phyloP scores from a whole-genome alignment of 1,284 basidiomycete species.

The Takashimella koratensis region DNA sequence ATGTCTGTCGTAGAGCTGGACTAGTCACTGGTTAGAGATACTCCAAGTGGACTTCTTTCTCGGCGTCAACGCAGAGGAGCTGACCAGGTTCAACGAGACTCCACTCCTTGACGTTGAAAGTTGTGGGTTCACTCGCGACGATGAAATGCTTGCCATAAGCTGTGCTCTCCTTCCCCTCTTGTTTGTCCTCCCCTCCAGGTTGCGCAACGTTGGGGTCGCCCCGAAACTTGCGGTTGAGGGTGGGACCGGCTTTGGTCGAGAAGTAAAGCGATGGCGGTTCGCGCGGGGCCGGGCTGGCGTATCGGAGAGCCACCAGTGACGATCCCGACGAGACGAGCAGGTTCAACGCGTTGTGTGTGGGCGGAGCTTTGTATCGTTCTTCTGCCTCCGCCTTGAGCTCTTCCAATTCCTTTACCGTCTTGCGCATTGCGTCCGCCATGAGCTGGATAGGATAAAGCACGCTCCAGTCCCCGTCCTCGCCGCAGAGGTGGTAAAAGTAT shows the following conservation, averaged over 20 bases:
- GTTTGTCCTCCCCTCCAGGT: background rate
- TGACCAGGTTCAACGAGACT: slow-evolving; percentile 6
- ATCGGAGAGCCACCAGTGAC: slow-evolving; percentile 17
- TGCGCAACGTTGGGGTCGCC: slow-evolving; percentile 43
- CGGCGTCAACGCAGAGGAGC: slow-evolving; percentile 1
- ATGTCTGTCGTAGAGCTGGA: too few relatives aligned
- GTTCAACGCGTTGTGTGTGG: slow-evolving; percentile 15
- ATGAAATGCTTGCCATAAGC: slow-evolving; percentile 43
- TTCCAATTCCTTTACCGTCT: slow-evolving; percentile 28
- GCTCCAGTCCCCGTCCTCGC: slow-evolving; percentile 37
- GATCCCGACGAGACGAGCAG: slow-evolving; percentile 14
- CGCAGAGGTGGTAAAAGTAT: slow-evolving; percentile 43
- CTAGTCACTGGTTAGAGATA: background rate
- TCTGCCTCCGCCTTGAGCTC: slow-evolving; percentile 10
- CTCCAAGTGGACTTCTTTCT: background rate
- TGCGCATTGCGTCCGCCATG: slow-evolving; percentile 39
- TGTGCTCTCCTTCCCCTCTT: slow-evolving; percentile 4
- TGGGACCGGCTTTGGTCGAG: slow-evolving; percentile 47
- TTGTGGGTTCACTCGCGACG: slow-evolving; percentile 48
- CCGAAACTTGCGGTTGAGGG: slow-evolving; percentile 48
- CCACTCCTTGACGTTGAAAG: slow-evolving; percentile 44
- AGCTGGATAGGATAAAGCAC: slow-evolving; percentile 35
- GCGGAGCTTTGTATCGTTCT: slow-evolving; percentile 2
- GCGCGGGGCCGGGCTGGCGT: slow-evolving; percentile 23
- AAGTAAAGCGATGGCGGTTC: slow-evolving; percentile 49